Evolutionary conservation across 2,329 filamentous ascomycete species (phyloP).

Genomic region (Hypoxylon sp.): DNA sequence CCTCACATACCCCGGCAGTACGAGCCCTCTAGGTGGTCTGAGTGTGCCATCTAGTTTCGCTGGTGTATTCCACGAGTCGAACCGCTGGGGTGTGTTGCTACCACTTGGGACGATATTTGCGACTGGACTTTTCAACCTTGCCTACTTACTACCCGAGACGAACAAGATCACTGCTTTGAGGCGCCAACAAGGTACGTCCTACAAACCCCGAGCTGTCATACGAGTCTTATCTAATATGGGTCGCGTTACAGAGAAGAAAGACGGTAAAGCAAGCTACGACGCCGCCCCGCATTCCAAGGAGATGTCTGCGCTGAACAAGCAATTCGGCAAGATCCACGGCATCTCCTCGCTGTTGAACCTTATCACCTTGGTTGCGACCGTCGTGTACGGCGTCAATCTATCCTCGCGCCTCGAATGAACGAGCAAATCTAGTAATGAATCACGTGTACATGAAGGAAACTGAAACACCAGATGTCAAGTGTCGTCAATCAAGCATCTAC

Average conservation of each 20-base stretch:
- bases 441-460: slow-evolving; percentile 22
- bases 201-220: background rate
- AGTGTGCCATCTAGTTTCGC: slow-evolving; percentile 56
- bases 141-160: slow-evolving; percentile 78
- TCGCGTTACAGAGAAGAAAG: slow-evolving; percentile 71
- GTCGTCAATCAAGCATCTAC: slow-evolving; percentile 7
- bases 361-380: slow-evolving; percentile 70
- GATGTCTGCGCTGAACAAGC: slow-evolving; percentile 82
- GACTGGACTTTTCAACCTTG: slow-evolving; percentile 75
- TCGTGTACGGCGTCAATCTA: slow-evolving; percentile 82
- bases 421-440: slow-evolving; percentile 12
- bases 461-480: background rate
- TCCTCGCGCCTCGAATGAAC: slow-evolving; percentile 65
- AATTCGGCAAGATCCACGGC: slow-evolving; percentile 82
- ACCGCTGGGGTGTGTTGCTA: slow-evolving; percentile 69
- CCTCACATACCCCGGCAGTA: slow-evolving; percentile 79
- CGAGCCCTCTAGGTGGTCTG: slow-evolving; percentile 28
- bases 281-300: slow-evolving; percentile 80
- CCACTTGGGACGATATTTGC: slow-evolving; percentile 75
- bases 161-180: slow-evolving; percentile 77
- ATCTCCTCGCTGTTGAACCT: slow-evolving; percentile 83
- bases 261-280: slow-evolving; percentile 89
- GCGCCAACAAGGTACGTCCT: slow-evolving; percentile 75
- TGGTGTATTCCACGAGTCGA: slow-evolving; percentile 67
- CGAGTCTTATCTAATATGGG: slow-evolving; percentile 27